These are phyloP conservation scores for Meyerozyma elateridarum DNA, from an alignment of 1,139 yeast genomes.

Conservation along the genomic window DNA sequence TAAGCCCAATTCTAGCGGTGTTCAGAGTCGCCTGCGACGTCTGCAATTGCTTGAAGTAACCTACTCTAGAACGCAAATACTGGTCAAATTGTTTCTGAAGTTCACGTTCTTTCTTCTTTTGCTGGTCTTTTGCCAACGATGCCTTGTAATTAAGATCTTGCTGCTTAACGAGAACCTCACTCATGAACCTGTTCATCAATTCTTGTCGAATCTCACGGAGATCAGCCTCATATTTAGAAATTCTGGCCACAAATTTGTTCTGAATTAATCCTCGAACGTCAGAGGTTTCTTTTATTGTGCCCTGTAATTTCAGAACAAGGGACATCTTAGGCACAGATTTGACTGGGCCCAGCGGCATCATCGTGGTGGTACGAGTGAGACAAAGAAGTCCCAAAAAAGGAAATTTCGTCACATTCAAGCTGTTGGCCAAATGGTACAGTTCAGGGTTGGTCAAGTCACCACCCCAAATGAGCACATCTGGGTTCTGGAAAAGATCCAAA, in stretches of 20 bases:
- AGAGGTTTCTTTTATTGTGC: slow-evolving; percentile 42
- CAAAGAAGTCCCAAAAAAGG: slow-evolving; percentile 76
- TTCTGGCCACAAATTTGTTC: slow-evolving; percentile 37
- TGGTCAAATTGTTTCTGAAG: slow-evolving; percentile 16
- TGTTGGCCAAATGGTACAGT: slow-evolving; percentile 77
- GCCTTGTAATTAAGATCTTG: slow-evolving; percentile 78
- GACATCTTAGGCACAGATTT: slow-evolving; percentile 53
- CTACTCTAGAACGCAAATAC: slow-evolving; percentile 41
- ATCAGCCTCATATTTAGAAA: slow-evolving; percentile 57
- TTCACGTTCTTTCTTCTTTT: slow-evolving; percentile 23
- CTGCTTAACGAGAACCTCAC: slow-evolving; percentile 59
- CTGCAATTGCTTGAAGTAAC: slow-evolving; percentile 38
- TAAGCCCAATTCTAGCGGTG: slow-evolving; percentile 54
- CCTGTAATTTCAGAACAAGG: slow-evolving; percentile 64
- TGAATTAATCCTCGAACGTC: slow-evolving; percentile 22
- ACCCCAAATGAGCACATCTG: slow-evolving; percentile 70
- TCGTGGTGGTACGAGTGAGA: slow-evolving; percentile 47
- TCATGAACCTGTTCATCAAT: slow-evolving; percentile 54
- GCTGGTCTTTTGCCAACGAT: slow-evolving; percentile 56
- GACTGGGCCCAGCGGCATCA: slow-evolving; percentile 55
- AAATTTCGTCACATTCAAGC: slow-evolving; percentile 65
- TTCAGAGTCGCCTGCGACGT: slow-evolving; percentile 24
- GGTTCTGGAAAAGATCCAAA: slow-evolving; percentile 38
- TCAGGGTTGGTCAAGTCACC: slow-evolving; percentile 80
- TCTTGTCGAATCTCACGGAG: slow-evolving; percentile 56